phyloP scores from a whole-genome alignment of 108 stramenopile genomes.

The Nannochloropsis gaditana region DNA sequence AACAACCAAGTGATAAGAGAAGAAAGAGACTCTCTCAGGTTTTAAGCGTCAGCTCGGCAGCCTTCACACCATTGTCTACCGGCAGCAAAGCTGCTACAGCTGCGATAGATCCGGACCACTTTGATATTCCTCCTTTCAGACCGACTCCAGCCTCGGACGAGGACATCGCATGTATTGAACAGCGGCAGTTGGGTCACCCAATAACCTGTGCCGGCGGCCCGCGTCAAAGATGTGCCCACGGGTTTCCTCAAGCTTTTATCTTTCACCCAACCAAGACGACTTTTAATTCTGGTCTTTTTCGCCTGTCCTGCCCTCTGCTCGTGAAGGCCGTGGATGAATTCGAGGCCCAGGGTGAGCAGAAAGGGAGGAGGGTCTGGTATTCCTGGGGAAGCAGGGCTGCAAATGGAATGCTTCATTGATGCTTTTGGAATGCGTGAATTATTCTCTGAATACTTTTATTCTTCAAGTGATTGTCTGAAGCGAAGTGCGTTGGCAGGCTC shows the following conservation, averaged over 20 bases:
- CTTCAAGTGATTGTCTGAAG: too few relatives aligned
- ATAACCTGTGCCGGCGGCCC: conserved; percentile 28
- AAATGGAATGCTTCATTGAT: not conserved
- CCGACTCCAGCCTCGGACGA: conserved; percentile 31
- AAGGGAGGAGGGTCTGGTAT: conserved; percentile 19
- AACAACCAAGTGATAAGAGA: too few relatives aligned
- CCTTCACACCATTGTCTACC: too few relatives aligned
- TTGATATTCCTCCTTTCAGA: conserved; percentile 14
- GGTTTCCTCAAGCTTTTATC: conserved; percentile 44
- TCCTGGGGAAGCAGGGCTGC: not conserved
- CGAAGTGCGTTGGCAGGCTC: too few relatives aligned
- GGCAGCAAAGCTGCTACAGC: too few relatives aligned
- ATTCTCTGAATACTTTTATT: too few relatives aligned
- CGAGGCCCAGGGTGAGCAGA: conserved; percentile 32
- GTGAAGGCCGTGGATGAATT: conserved; percentile 39
- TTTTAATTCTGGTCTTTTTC: conserved; percentile 39
- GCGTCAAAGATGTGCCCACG: conserved; percentile 27
- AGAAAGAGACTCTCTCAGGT: too few relatives aligned
- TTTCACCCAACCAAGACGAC: conserved; percentile 35
- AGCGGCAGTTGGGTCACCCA: conserved; percentile 35
- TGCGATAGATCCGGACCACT: not conserved
- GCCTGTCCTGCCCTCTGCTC: conserved; percentile 38
- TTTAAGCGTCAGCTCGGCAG: too few relatives aligned
- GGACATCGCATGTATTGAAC: conserved; percentile 42
- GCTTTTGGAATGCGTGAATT: too few relatives aligned